phyloP scores from a whole-genome alignment of 2,329 filamentous ascomycete genomes.

The Talaromyces sp. region DNA sequence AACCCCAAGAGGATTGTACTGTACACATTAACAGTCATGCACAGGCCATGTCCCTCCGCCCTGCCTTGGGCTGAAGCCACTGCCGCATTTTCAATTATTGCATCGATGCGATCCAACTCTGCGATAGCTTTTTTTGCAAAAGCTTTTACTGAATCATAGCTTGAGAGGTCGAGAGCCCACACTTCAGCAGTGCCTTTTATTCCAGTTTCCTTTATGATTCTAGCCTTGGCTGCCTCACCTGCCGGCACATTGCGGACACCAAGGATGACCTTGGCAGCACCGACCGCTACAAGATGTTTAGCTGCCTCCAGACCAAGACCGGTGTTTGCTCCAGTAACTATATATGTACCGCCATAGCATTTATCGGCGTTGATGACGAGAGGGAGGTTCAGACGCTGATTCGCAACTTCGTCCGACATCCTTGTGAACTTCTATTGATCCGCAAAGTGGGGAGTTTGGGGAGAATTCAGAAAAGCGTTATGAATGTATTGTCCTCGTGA shows the following conservation, averaged over 20 bases:
- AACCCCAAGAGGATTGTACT: slow-evolving; percentile 28
- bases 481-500: not conserved
- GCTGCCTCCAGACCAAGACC: slow-evolving; percentile 51
- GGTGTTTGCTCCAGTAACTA: slow-evolving; percentile 51
- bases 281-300: slow-evolving; percentile 40
- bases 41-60: slow-evolving; percentile 24
- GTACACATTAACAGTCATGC: slow-evolving; percentile 28
- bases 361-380: slow-evolving; percentile 28
- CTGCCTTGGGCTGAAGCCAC: not conserved
- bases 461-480: not conserved
- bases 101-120: slow-evolving; percentile 20
- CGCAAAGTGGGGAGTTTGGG: not conserved
- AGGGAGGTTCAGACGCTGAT: slow-evolving; percentile 13
- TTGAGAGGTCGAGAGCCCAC: slow-evolving; percentile 48
- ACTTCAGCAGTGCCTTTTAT: slow-evolving; percentile 43
- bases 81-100: slow-evolving; percentile 22
- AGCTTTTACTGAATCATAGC: slow-evolving; percentile 21
- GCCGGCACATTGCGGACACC: slow-evolving; percentile 45
- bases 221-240: slow-evolving; percentile 40
- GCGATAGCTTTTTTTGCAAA: slow-evolving; percentile 18
- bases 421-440: not conserved
- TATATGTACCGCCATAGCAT: slow-evolving; percentile 31
- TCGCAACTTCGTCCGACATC: not conserved
- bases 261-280: slow-evolving; percentile 46
- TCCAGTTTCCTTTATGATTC: slow-evolving; percentile 22